Evolutionary conservation across 176 grass and related monocot genomes (phyloP).

Genomic region (Hsuehochloa calcarea): DNA sequence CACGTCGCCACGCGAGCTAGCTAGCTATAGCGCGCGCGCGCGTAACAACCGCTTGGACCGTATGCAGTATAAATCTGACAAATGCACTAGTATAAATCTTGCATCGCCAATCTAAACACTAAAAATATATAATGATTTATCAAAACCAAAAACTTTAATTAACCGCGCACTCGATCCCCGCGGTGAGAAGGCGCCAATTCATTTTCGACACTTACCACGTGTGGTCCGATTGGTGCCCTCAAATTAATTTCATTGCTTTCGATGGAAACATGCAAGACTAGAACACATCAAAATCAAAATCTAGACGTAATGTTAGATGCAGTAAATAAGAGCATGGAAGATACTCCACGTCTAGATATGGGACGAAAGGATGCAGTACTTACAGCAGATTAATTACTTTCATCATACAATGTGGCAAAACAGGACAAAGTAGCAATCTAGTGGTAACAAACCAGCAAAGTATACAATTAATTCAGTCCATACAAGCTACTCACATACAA

Average conservation of each 20-base stretch:
- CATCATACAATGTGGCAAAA: not conserved
- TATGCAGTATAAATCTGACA: not conserved
- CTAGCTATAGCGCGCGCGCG: not conserved
- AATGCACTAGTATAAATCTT: no score
- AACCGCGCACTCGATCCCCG: not conserved
- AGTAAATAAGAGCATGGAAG: not conserved
- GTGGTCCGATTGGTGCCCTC: not conserved
- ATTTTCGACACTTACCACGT: not conserved
- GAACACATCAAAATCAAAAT: not conserved
- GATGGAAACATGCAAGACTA: not conserved
- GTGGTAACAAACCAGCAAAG: no score
- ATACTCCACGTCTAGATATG: not conserved
- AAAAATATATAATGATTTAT: no score
- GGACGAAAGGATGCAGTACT: not conserved
- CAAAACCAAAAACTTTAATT: no score
- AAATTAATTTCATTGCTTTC: not conserved
- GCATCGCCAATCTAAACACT: no score
- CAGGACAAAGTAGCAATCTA: not conserved
- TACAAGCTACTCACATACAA: not conserved
- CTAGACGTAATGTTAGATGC: no score
- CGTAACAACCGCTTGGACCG: not conserved
- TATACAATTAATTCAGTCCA: no score
- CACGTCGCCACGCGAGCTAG: slow-evolving; percentile 26
- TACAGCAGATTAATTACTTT: not conserved
- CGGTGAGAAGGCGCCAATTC: not conserved